A percentile compares a stretch with the other conserved stretches of the same genome.
phyloP scores from a whole-genome alignment of 2,329 filamentous ascomycete genomes.

The Arthrobotrys entomopaga region DNA sequence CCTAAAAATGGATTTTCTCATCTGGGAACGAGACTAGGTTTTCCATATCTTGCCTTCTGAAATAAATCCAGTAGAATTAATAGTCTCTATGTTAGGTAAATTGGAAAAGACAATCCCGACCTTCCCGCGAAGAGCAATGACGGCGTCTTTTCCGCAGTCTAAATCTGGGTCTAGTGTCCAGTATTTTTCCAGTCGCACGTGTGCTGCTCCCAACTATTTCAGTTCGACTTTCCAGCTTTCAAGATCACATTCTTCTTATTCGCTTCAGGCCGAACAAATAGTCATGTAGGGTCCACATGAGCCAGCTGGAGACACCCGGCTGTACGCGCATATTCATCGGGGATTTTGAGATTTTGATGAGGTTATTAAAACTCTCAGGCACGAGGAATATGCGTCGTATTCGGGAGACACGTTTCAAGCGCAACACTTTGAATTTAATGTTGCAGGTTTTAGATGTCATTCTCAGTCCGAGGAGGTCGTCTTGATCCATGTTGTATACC shows the following conservation, averaged over 20 bases:
- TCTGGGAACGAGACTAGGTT: background rate
- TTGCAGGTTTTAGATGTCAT: conserved; percentile 21
- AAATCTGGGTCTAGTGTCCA: background rate
- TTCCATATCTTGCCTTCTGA: background rate
- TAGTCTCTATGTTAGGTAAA: conserved; percentile 12
- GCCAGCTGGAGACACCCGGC: background rate
- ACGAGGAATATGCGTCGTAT: background rate
- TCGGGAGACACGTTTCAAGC: conserved; percentile 10
- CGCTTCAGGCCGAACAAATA: background rate
- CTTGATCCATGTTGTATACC: conserved; percentile 4
- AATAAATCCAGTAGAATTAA: background rate
- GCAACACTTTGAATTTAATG: background rate
- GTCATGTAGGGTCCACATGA: background rate
- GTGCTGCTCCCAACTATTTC: background rate
- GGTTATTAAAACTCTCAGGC: background rate
- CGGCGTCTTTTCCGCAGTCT: background rate
- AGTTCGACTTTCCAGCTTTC: conserved; percentile 1
- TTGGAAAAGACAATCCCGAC: background rate
- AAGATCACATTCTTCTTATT: background rate
- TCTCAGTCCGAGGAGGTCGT: conserved; percentile 27
- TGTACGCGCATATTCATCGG: background rate
- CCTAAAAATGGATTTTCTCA: background rate
- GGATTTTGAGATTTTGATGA: conserved; percentile 19
- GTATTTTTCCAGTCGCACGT: background rate
- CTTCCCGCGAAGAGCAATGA: background rate